Percentiles rank a stretch among this genome's conserved stretches.
phyloP scores from a whole-genome alignment of 805 yeast genomes.

The Ogataea saltuana region DNA sequence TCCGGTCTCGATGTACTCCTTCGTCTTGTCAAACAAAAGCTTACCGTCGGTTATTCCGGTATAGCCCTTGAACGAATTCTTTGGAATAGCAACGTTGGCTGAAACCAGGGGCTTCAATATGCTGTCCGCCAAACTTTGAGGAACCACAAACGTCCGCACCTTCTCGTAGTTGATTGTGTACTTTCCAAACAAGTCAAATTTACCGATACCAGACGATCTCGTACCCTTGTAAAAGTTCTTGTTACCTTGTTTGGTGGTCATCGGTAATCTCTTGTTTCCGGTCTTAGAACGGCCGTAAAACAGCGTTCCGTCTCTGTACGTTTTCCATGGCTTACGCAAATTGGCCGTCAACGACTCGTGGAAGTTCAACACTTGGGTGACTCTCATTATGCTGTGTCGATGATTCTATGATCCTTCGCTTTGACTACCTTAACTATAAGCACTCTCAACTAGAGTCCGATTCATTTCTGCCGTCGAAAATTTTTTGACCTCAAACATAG shows the following conservation, averaged over 20 bases:
- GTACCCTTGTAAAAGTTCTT: slow-evolving; percentile 96
- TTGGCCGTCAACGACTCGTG: slow-evolving; percentile 45
- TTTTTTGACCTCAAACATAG: background rate
- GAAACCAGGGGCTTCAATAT: slow-evolving; percentile 74
- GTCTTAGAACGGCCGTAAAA: slow-evolving; percentile 78
- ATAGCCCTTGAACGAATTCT: slow-evolving; percentile 70
- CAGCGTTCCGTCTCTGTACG: slow-evolving; percentile 75
- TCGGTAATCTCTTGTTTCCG: slow-evolving; percentile 80
- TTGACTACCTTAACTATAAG: no score
- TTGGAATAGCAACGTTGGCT: slow-evolving; percentile 67
- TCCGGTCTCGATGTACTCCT: slow-evolving; percentile 78
- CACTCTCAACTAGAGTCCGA: no score
- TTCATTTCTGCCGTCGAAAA: slow-evolving; percentile 1
- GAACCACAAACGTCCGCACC: slow-evolving; percentile 90
- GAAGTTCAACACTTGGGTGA: slow-evolving; percentile 46
- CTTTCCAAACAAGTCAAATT: slow-evolving; percentile 68
- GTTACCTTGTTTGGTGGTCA: slow-evolving; percentile 93
- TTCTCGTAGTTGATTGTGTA: slow-evolving; percentile 79
- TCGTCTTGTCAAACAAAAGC: slow-evolving; percentile 68
- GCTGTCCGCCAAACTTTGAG: slow-evolving; percentile 41
- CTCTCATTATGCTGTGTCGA: slow-evolving; percentile 45
- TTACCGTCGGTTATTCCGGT: slow-evolving; percentile 67
- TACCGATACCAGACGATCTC: slow-evolving; percentile 90
- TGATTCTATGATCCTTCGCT: no score
- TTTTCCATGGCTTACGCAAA: slow-evolving; percentile 87